Evolutionary conservation across 2,329 filamentous ascomycete species (phyloP).

Genomic region (Dactylellina cionopaga): DNA sequence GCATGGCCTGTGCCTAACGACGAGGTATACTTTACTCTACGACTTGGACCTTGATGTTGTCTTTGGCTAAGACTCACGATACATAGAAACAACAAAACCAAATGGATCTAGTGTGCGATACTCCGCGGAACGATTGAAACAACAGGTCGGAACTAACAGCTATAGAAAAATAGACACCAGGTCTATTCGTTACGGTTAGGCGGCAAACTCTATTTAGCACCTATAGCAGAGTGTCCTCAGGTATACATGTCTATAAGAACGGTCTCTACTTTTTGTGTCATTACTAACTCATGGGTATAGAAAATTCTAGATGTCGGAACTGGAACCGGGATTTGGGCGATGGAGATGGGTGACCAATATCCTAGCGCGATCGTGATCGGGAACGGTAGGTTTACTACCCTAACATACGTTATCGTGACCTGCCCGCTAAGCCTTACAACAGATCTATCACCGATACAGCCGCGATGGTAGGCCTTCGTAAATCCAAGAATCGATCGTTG

Average conservation of each 20-base stretch:
- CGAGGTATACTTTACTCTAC: constrained; percentile 57
- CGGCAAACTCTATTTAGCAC: constrained; percentile 61
- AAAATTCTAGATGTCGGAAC: constrained; percentile 59
- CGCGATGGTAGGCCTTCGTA: constrained; percentile 53
- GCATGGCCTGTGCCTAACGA: constrained; percentile 68
- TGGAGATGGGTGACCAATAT: constrained; percentile 57
- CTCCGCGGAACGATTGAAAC: neutral
- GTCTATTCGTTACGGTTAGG: constrained; percentile 58
- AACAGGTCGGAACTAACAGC: neutral
- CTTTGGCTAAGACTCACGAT: neutral
- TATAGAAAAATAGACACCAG: constrained; percentile 54
- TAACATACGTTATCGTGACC: neutral
- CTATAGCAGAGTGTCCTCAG: constrained; percentile 58
- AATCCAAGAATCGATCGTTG: too few relatives aligned
- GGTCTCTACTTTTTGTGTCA: too few relatives aligned
- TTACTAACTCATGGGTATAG: constrained; percentile 44
- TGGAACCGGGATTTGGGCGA: constrained; percentile 59
- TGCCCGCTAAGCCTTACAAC: neutral
- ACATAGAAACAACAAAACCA: constrained; percentile 53
- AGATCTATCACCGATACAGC: constrained; percentile 57
- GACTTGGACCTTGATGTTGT: neutral
- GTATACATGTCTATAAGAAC: constrained; percentile 1
- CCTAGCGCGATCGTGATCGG: constrained; percentile 54
- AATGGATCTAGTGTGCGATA: constrained; percentile 47
- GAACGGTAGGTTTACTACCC: constrained; percentile 30